phyloP scores from a whole-genome alignment of 1,284 basidiomycete species.

The Cutaneotrichosporon cutaneum region DNA sequence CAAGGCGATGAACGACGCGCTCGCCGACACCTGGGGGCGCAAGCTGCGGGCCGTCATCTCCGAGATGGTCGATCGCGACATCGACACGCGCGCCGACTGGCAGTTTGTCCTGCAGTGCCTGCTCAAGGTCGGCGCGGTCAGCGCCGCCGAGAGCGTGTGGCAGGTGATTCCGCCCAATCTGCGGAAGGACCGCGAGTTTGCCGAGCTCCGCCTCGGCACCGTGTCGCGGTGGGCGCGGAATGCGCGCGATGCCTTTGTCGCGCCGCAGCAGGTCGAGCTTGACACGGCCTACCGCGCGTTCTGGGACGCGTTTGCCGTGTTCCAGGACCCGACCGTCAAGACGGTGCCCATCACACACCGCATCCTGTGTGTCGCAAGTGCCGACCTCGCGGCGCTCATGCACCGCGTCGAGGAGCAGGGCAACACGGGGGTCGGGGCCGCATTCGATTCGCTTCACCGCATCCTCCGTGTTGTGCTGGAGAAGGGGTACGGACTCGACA shows the following conservation, averaged over 20 bases:
- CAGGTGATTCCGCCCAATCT: conserved; percentile 14
- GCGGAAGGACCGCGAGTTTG: conserved; percentile 4
- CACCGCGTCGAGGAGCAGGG: not conserved
- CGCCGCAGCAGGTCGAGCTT: not conserved
- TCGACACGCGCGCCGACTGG: conserved; percentile 19
- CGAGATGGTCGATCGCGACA: conserved; percentile 11
- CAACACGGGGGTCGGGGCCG: not conserved
- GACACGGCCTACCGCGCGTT: conserved; percentile 17
- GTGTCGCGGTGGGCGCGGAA: conserved; percentile 16
- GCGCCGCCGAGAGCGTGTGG: conserved; percentile 13
- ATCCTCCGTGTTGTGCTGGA: conserved; percentile 15
- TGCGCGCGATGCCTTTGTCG: not conserved
- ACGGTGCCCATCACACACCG: conserved; percentile 15
- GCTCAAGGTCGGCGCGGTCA: conserved; percentile 13
- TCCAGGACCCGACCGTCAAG: conserved; percentile 11
- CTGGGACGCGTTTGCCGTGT: conserved; percentile 20
- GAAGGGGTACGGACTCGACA: conserved; percentile 22
- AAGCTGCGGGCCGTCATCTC: conserved; percentile 20
- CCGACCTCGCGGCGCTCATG: conserved; percentile 9
- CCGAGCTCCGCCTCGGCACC: conserved; percentile 19
- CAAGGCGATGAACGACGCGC: conserved; percentile 1
- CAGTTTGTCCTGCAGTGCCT: conserved; percentile 17
- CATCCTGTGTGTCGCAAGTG: conserved; percentile 15
- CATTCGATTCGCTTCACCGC: conserved; percentile 12
- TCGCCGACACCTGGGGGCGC: conserved; percentile 9